A percentile compares a stretch with the other conserved stretches of the same genome.
Conservation (phyloP, 2,329 filamentous ascomycete species). For the Amylocarpus encephaloides region DNA sequence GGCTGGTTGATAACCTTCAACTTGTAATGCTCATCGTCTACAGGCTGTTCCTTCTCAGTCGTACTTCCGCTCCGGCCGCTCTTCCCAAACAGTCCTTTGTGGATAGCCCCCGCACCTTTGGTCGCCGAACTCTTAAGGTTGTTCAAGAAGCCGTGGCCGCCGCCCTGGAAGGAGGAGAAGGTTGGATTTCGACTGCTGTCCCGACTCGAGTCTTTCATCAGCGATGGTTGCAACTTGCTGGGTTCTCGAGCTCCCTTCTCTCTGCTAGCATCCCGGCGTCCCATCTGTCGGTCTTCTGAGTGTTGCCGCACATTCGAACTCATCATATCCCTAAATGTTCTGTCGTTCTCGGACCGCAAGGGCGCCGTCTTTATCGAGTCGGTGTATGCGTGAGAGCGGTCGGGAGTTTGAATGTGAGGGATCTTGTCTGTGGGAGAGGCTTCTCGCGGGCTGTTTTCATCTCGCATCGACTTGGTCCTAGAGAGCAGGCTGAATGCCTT, state of each 20-base stretch:
- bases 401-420: constrained; percentile 16
- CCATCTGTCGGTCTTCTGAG: constrained; percentile 60
- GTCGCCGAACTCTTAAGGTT: constrained; percentile 67
- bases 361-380: constrained; percentile 56
- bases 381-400: constrained; percentile 19
- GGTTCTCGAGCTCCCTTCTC: constrained; percentile 31
- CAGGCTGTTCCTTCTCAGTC: constrained; percentile 54
- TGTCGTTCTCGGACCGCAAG: constrained; percentile 46
- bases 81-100: constrained; percentile 79
- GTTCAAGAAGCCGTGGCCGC: constrained; percentile 59
- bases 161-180: constrained; percentile 48
- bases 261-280: constrained; percentile 37
- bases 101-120: constrained; percentile 72
- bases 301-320: constrained; percentile 59
- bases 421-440: constrained; percentile 19
- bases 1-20: constrained; percentile 81
- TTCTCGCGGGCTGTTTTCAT: constrained; percentile 31
- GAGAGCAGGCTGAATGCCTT: constrained; percentile 33
- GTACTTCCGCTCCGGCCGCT: constrained; percentile 64
- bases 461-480: constrained; percentile 39
- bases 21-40: constrained; percentile 79
- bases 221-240: constrained; percentile 34
- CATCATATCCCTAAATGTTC: constrained; percentile 62
- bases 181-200: constrained; percentile 36
- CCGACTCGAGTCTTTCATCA: constrained; percentile 13